phyloP scores from a whole-genome alignment of 345 rosid genomes.

The Ceriops tagal region DNA sequence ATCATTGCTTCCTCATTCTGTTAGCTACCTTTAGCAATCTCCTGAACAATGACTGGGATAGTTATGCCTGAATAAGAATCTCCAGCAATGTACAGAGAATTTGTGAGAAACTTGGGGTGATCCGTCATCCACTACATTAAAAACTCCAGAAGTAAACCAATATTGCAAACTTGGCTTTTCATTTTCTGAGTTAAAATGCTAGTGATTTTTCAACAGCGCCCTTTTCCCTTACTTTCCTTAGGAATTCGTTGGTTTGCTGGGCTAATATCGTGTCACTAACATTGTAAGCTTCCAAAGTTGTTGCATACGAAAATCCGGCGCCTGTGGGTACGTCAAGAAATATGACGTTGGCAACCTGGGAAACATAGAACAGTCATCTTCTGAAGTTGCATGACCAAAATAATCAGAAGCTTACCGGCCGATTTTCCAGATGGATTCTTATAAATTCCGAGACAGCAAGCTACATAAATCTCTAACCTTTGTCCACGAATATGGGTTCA shows the following conservation, averaged over 20 bases:
- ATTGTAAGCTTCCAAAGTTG: constrained; percentile 10
- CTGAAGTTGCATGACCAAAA: no score
- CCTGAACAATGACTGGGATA: constrained; percentile 1
- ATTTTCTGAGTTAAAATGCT: no score
- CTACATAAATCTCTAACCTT: constrained; percentile 20
- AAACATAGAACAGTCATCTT: neutral
- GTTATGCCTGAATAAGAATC: constrained; percentile 35
- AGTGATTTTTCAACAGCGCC: no score
- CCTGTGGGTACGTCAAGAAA: constrained; percentile 35
- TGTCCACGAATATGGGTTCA: constrained; percentile 39
- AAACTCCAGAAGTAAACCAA: neutral
- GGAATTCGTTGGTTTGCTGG: constrained; percentile 15
- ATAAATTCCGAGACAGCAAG: neutral
- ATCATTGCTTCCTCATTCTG: neutral
- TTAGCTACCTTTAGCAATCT: neutral
- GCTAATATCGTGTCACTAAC: constrained; percentile 16
- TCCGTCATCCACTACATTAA: constrained; percentile 36
- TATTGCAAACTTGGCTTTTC: neutral
- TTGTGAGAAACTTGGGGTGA: constrained; percentile 28
- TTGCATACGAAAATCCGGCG: constrained; percentile 36
- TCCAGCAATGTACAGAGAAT: constrained; percentile 39
- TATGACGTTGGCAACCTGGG: constrained; percentile 30
- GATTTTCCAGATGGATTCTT: neutral
- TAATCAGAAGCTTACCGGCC: no score
- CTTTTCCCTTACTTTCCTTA: constrained; percentile 21